phyloP scores from a whole-genome alignment of 2,329 filamentous ascomycete genomes.

The Ceratocystis diversiconidia region DNA sequence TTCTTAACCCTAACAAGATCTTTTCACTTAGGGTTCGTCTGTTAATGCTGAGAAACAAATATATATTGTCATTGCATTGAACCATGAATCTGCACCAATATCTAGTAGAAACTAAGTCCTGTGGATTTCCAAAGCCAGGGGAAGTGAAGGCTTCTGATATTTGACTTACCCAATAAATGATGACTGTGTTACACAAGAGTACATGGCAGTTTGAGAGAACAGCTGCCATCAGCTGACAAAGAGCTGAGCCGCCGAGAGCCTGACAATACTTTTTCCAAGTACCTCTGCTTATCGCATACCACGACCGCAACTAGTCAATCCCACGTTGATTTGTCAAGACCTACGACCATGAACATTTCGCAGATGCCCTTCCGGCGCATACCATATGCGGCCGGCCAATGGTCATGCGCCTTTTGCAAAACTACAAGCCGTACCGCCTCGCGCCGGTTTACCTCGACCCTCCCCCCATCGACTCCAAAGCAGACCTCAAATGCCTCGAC shows the following conservation, averaged over 20 bases:
- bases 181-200: not conserved
- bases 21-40: too few species aligned
- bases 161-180: too few species aligned
- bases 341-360: conserved; percentile 15
- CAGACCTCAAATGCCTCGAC: conserved; percentile 19
- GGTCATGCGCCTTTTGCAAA: conserved; percentile 16
- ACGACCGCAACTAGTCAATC: not conserved
- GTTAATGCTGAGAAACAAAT: too few species aligned
- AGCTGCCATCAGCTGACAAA: not conserved
- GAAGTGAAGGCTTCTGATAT: too few species aligned
- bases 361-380: conserved; percentile 16
- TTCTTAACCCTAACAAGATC: too few species aligned
- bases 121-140: too few species aligned
- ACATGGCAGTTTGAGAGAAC: not conserved
- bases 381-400: conserved; percentile 5
- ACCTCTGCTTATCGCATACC: not conserved
- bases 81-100: not conserved
- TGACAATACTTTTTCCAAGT: conserved; percentile 6
- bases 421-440: conserved; percentile 11
- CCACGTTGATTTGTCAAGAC: not conserved
- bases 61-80: too few species aligned
- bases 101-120: not conserved
- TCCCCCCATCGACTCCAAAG: conserved; percentile 11
- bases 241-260: not conserved
- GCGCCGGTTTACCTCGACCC: conserved; percentile 16